Conservation (phyloP, 2,329 filamentous ascomycete genomes). For the Coleophoma eucalyptorum region DNA sequence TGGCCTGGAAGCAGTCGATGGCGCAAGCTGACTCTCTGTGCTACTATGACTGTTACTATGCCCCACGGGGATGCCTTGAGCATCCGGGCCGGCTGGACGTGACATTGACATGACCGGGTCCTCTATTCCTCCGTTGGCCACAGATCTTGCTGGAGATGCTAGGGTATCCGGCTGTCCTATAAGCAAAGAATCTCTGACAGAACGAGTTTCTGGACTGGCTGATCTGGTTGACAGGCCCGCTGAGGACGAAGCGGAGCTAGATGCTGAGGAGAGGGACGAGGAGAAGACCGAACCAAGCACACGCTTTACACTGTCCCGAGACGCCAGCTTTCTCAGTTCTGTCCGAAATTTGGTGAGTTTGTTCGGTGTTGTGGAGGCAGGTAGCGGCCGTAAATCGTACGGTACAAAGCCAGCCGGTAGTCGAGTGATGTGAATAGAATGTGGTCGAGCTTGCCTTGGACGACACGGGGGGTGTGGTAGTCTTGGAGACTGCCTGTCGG, state of each 20-base stretch:
- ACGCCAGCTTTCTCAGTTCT: slow-evolving; percentile 39
- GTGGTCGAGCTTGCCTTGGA: slow-evolving; percentile 46
- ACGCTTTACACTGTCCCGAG: slow-evolving; percentile 31
- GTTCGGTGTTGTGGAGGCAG: slow-evolving; percentile 24
- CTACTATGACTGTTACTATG: slow-evolving; percentile 1
- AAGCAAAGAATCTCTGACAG: slow-evolving; percentile 11
- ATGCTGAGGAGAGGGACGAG: slow-evolving; percentile 14
- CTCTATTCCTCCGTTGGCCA: slow-evolving; percentile 3
- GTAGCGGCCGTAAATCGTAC: slow-evolving; percentile 25
- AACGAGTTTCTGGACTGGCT: slow-evolving; percentile 13
- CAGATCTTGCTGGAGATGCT: slow-evolving; percentile 18
- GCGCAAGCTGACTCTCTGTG: not conserved
- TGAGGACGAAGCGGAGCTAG: slow-evolving; percentile 13
- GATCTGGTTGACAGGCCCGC: slow-evolving; percentile 17
- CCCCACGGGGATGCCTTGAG: not conserved
- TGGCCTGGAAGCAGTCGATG: not conserved
- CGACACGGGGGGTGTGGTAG: slow-evolving; percentile 40
- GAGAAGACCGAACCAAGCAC: slow-evolving; percentile 27
- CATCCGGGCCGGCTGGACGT: slow-evolving; percentile 9
- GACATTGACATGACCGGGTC: slow-evolving; percentile 13
- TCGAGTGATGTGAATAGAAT: slow-evolving; percentile 52
- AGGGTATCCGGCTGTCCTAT: slow-evolving; percentile 13
- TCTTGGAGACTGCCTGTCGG: slow-evolving; percentile 11
- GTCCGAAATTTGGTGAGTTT: slow-evolving; percentile 31
- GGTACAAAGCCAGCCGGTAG: slow-evolving; percentile 39